Evolutionary conservation across 768 basidiomycete species (phyloP).

Genomic region (Suillus fuscotomentosus): DNA sequence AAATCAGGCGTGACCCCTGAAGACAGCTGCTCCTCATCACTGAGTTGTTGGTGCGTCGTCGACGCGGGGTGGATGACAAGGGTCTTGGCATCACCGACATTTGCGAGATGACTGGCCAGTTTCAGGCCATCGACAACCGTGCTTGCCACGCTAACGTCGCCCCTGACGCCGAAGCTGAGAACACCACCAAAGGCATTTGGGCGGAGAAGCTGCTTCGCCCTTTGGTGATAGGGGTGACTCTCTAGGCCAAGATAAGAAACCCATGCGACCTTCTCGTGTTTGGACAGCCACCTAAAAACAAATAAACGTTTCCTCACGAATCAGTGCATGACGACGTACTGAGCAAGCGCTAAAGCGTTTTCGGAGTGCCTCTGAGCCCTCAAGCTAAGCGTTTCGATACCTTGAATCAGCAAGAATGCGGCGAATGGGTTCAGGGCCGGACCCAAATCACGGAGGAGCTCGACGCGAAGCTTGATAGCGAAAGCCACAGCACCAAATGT

Average conservation of each 20-base stretch:
- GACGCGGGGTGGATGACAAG: conserved; percentile 58
- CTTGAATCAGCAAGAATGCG: conserved; percentile 58
- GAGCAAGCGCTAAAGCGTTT: conserved; percentile 55
- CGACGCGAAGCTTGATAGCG: conserved; percentile 49
- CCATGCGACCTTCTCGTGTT: conserved; percentile 69
- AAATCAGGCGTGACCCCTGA: conserved; percentile 55
- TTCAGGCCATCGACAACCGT: conserved; percentile 67
- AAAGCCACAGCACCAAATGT: conserved; percentile 52
- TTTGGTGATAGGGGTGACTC: conserved; percentile 56
- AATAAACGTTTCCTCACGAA: background rate
- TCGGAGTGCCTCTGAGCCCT: conserved; percentile 56
- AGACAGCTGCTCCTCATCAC: conserved; percentile 42
- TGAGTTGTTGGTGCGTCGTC: conserved; percentile 62
- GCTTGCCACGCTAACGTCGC: conserved; percentile 48
- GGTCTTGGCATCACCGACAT: conserved; percentile 67
- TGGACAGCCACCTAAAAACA: conserved; percentile 46
- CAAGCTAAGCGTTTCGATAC: conserved; percentile 61
- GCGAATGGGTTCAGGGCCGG: conserved; percentile 53
- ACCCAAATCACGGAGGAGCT: conserved; percentile 53
- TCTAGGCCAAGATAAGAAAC: conserved; percentile 75
- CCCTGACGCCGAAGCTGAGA: conserved; percentile 75
- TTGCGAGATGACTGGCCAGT: conserved; percentile 70
- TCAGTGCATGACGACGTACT: conserved; percentile 16
- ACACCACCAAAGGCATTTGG: conserved; percentile 62
- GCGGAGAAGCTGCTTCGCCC: conserved; percentile 57